Evolutionary conservation across 176 grass and related monocot genomes (phyloP).

Genomic region (Aechmea fasciata): DNA sequence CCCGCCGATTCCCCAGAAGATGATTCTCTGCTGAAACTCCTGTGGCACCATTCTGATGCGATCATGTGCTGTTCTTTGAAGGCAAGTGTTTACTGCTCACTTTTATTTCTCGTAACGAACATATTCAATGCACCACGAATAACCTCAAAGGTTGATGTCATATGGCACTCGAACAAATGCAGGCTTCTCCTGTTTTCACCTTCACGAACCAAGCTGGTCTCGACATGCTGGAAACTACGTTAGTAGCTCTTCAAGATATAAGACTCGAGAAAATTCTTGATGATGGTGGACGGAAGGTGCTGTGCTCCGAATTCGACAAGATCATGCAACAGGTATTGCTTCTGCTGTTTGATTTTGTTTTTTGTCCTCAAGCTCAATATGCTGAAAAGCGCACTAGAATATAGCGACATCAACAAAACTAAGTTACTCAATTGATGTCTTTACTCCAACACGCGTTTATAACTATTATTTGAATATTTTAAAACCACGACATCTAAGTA

Average conservation of each 20-base stretch:
- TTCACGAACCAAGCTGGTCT: conserved; percentile 87
- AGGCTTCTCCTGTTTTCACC: conserved; percentile 86
- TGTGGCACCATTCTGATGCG: conserved; percentile 87
- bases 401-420: too few species aligned
- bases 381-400: too few species aligned
- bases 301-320: conserved; percentile 77
- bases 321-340: conserved; percentile 74
- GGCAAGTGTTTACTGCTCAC: conserved; percentile 28
- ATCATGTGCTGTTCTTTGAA: conserved; percentile 94
- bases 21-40: conserved; percentile 57
- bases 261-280: conserved; percentile 82
- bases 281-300: conserved; percentile 60
- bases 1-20: conserved; percentile 29
- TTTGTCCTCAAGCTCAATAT: too few species aligned
- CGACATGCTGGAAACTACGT: conserved; percentile 89
- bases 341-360: too few species aligned
- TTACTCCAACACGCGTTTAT: too few species aligned
- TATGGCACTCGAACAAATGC: not conserved
- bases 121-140: too few species aligned
- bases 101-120: not conserved
- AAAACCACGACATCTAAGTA: not conserved
- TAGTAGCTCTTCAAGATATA: conserved; percentile 87
- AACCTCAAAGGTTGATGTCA: too few species aligned
- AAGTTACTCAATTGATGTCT: too few species aligned
- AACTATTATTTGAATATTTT: not conserved